Evolutionary conservation across 2,329 filamentous ascomycete species (phyloP).

Genomic region (Talaromyces sp.): DNA sequence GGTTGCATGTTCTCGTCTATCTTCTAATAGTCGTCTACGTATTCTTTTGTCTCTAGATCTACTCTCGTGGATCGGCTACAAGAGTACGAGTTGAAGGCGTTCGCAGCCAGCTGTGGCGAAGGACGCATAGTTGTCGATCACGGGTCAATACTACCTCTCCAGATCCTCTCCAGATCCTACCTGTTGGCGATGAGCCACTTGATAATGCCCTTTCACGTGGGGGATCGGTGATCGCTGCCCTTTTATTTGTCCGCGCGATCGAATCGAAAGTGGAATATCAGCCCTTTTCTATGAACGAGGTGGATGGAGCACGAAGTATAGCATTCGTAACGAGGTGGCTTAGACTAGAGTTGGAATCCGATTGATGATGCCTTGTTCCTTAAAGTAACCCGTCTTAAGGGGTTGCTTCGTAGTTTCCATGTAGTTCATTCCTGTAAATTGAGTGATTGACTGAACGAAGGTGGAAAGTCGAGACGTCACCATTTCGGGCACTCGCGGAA

Average conservation of each 20-base stretch:
- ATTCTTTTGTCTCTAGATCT: too few species aligned
- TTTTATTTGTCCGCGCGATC: background rate
- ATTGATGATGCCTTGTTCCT: background rate
- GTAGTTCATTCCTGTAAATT: too few species aligned
- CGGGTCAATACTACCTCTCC: background rate
- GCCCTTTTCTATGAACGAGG: background rate
- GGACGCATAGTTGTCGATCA: background rate
- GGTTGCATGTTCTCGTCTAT: background rate
- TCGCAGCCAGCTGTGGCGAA: background rate
- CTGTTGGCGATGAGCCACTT: background rate
- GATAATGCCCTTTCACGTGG: background rate
- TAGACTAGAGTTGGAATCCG: background rate
- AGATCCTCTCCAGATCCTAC: background rate
- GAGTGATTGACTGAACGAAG: too few species aligned
- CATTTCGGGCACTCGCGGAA: background rate
- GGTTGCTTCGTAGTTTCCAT: too few species aligned
- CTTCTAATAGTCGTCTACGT: too few species aligned
- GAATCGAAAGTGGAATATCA: background rate
- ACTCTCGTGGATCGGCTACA: background rate
- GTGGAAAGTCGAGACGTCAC: slow-evolving; percentile 1
- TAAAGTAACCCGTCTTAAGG: background rate
- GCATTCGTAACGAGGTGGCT: background rate
- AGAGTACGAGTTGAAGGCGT: background rate
- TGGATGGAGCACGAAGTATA: background rate
- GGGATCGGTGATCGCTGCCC: background rate